phyloP scores from a whole-genome alignment of 768 basidiomycete species.

The Amanita exitialis region DNA sequence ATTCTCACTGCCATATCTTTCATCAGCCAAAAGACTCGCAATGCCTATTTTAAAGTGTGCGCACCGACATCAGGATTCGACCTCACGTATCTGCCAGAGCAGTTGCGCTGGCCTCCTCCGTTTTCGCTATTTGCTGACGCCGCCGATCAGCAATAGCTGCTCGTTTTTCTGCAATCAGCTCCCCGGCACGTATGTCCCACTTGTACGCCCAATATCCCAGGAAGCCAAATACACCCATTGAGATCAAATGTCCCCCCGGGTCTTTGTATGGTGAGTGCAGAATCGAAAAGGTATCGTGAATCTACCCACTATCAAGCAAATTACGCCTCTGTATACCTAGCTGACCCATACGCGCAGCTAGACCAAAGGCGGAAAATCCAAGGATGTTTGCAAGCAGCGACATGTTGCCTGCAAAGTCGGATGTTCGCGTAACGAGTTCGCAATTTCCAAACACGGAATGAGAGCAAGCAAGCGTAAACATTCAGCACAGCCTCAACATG shows the following conservation, averaged over 20 bases:
- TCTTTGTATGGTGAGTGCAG: conserved; percentile 32
- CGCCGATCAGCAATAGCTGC: conserved; percentile 46
- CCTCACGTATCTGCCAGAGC: neutral
- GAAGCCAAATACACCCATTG: conserved; percentile 62
- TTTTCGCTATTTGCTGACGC: conserved; percentile 22
- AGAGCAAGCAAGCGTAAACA: conserved; percentile 20
- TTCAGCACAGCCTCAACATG: conserved; percentile 26
- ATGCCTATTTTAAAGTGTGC: neutral
- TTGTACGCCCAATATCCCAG: conserved; percentile 66
- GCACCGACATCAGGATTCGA: neutral
- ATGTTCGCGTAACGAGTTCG: conserved; percentile 7
- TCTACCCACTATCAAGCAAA: conserved; percentile 66
- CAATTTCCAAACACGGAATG: conserved; percentile 6
- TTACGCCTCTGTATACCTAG: conserved; percentile 77
- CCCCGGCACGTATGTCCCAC: conserved; percentile 55
- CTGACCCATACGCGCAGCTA: conserved; percentile 78
- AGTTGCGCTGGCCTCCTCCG: conserved; percentile 18
- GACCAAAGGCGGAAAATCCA: conserved; percentile 76
- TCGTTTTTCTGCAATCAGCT: conserved; percentile 54
- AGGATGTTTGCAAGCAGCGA: conserved; percentile 58
- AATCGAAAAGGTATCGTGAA: neutral
- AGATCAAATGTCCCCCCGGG: conserved; percentile 57
- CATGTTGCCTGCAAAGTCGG: conserved; percentile 27
- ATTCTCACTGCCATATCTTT: neutral
- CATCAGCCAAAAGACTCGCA: neutral